Conservation (phyloP, 345 rosid genomes). For the Durio zibethinus region DNA sequence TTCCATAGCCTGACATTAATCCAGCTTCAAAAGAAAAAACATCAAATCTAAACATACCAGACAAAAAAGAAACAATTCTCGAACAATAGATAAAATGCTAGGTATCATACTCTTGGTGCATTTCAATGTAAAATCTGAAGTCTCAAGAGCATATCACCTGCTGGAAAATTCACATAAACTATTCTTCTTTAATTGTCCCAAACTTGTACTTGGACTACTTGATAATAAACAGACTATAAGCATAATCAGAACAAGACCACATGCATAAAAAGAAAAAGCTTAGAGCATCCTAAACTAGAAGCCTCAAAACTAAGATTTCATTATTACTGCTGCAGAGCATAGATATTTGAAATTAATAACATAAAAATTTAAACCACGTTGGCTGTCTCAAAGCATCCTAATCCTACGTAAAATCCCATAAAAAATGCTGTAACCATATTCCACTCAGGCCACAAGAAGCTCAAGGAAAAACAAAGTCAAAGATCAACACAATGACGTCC, state of each 20-base stretch:
- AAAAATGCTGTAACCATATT: background rate
- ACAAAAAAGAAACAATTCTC: background rate
- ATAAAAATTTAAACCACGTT: background rate
- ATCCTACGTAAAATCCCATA: background rate
- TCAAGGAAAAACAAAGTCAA: background rate
- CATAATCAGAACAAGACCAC: background rate
- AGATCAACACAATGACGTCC: background rate
- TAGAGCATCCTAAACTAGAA: background rate
- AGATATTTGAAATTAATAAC: too few relatives aligned
- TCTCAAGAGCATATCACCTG: background rate
- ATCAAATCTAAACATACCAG: background rate
- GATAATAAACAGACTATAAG: background rate
- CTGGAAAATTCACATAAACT: background rate
- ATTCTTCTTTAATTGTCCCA: constrained; percentile 2
- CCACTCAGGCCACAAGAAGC: background rate
- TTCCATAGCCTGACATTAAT: background rate
- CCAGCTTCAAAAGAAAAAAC: too few relatives aligned
- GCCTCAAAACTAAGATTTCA: background rate
- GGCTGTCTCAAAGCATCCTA: background rate
- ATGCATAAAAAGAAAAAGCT: background rate
- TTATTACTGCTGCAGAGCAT: background rate
- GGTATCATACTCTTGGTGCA: background rate
- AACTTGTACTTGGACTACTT: background rate
- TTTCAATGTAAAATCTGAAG: background rate
- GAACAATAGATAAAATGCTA: background rate